These are phyloP conservation scores for Aspergillus spinulosporus DNA, from an alignment of 2,329 filamentous ascomycete species.

Conservation along the genomic window DNA sequence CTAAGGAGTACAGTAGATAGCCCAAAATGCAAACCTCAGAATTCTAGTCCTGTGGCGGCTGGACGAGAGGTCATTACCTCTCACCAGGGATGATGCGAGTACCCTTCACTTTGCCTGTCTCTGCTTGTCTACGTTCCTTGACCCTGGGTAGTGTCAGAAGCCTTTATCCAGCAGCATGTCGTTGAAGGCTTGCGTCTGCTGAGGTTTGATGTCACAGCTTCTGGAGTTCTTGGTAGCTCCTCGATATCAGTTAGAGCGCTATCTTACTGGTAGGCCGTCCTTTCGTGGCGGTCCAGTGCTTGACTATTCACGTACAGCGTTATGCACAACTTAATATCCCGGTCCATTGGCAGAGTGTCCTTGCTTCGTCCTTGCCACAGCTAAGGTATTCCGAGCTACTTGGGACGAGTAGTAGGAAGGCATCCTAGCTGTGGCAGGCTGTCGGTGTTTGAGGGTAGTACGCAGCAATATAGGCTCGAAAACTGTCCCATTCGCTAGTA, in stretches of 20 bases:
- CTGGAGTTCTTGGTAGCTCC: not conserved
- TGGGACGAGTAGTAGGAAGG: not conserved
- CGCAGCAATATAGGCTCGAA: not conserved
- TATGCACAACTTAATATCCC: slow-evolving; percentile 5
- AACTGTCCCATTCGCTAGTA: not conserved
- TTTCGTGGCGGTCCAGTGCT: slow-evolving; percentile 3
- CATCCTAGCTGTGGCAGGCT: not conserved
- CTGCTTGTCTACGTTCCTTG: not conserved
- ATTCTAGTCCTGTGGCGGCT: not conserved
- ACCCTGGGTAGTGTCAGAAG: too few relatives aligned
- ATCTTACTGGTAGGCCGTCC: not conserved
- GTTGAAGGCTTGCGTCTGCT: not conserved
- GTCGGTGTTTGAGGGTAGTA: not conserved
- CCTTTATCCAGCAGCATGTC: not conserved
- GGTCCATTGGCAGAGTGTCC: slow-evolving; percentile 4
- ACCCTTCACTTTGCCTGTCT: not conserved
- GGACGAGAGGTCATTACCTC: not conserved
- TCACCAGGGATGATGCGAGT: not conserved
- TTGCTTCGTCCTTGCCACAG: slow-evolving; percentile 1
- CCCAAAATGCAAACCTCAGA: too few relatives aligned
- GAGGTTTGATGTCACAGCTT: slow-evolving; percentile 10
- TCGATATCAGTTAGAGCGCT: not conserved
- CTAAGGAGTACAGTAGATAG: too few relatives aligned
- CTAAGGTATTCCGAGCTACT: not conserved
- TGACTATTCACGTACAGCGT: slow-evolving; percentile 1